phyloP scores from a whole-genome alignment of 1,139 yeast species.

The Wickerhamomyces sp. region DNA sequence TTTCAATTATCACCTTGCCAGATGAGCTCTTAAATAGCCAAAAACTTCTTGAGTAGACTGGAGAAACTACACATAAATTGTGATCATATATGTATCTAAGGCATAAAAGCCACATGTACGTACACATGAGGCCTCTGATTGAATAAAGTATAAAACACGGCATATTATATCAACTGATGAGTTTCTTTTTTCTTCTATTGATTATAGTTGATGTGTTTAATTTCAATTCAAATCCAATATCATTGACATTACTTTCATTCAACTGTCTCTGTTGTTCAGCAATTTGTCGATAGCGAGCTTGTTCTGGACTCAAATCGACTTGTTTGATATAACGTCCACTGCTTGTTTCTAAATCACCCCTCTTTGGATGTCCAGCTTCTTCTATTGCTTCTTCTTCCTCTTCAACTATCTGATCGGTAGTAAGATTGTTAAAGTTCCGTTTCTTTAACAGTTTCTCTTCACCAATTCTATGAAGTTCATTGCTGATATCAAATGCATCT shows the following conservation, averaged over 20 bases:
- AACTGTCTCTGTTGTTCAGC: slow-evolving; percentile 7
- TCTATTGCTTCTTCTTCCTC: slow-evolving; percentile 22
- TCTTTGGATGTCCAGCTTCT: slow-evolving; percentile 4
- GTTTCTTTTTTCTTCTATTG: slow-evolving; percentile 58
- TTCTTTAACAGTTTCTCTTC: slow-evolving; percentile 64
- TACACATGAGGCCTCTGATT: too few species aligned
- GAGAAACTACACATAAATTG: too few species aligned
- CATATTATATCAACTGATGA: slow-evolving; percentile 10
- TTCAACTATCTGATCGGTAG: slow-evolving; percentile 15
- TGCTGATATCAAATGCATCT: slow-evolving; percentile 91
- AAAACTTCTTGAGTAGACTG: not conserved
- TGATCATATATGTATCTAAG: too few species aligned
- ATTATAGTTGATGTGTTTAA: slow-evolving; percentile 77
- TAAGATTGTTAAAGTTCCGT: slow-evolving; percentile 27
- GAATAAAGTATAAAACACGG: not conserved
- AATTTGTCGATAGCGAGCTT: slow-evolving; percentile 6
- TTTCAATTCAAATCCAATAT: slow-evolving; percentile 55
- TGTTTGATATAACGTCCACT: slow-evolving; percentile 17
- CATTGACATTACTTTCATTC: not conserved
- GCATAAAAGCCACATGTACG: too few species aligned
- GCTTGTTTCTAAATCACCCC: slow-evolving; percentile 12
- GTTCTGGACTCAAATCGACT: slow-evolving; percentile 9
- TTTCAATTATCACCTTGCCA: too few species aligned
- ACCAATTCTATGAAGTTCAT: slow-evolving; percentile 91
- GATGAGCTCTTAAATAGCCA: too few species aligned